Evolutionary conservation across 306 rosid genomes (phyloP).

Genomic region (Dryas octopetala): DNA sequence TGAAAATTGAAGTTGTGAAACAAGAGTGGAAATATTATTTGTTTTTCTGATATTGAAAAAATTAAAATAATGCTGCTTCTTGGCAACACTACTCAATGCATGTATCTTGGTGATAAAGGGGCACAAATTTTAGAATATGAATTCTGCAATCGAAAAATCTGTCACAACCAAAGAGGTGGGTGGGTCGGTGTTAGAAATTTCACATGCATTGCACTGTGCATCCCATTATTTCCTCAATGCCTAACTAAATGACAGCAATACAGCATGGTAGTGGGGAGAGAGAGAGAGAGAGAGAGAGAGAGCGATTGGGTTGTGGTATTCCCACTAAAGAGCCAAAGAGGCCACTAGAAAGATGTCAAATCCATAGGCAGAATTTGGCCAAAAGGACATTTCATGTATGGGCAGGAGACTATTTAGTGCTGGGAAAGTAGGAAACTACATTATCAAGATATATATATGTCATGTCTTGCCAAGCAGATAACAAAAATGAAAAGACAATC

Average conservation of each 20-base stretch:
- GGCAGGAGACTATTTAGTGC: background rate
- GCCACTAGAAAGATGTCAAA: conserved; percentile 1
- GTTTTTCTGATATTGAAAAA: background rate
- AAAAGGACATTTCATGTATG: background rate
- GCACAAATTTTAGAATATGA: background rate
- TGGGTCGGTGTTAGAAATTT: background rate
- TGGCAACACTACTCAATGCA: background rate
- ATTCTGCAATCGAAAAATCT: background rate
- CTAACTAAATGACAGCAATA: background rate
- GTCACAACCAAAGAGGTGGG: conserved; percentile 1
- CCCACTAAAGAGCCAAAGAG: background rate
- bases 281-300: background rate
- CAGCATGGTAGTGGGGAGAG: background rate
- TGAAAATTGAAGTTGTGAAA: background rate
- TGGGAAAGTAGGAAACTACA: background rate
- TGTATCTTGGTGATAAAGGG: background rate
- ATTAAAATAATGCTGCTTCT: background rate
- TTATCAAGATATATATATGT: background rate
- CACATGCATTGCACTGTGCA: background rate
- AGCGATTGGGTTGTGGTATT: background rate
- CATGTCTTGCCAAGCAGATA: background rate
- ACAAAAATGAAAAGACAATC: too few relatives aligned
- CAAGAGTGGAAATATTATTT: background rate
- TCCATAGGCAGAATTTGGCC: background rate
- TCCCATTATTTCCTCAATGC: background rate